Evolutionary conservation across 1,284 basidiomycete species (phyloP).

Genomic region (Ganoderma resinaceum): DNA sequence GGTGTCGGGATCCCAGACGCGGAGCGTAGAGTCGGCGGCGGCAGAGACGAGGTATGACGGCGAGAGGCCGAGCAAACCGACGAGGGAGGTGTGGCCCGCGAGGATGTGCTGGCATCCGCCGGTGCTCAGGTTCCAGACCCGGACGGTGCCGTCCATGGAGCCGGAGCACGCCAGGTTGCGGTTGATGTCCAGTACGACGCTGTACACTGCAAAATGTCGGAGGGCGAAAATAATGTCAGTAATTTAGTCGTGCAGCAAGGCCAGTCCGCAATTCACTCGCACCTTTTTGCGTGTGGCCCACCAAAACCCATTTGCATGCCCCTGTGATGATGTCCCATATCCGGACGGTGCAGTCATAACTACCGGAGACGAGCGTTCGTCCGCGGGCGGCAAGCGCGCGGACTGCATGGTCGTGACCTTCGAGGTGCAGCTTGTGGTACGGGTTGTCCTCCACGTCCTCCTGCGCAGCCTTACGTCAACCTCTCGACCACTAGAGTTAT

Average conservation of each 20-base stretch:
- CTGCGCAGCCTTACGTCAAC: slow-evolving; percentile 35
- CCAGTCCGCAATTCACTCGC: slow-evolving; percentile 23
- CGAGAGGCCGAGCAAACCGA: slow-evolving; percentile 88
- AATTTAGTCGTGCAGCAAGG: neutral
- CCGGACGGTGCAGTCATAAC: slow-evolving; percentile 92
- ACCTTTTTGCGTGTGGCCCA: slow-evolving; percentile 94
- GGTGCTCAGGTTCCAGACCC: slow-evolving; percentile 87
- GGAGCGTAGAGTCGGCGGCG: slow-evolving; percentile 91
- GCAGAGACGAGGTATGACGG: slow-evolving; percentile 91
- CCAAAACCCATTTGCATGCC: slow-evolving; percentile 79
- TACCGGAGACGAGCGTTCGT: slow-evolving; percentile 90
- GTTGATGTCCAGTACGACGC: slow-evolving; percentile 84
- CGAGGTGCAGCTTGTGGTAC: slow-evolving; percentile 84
- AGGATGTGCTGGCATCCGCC: slow-evolving; percentile 84
- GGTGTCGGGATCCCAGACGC: slow-evolving; percentile 90
- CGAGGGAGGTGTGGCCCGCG: slow-evolving; percentile 88
- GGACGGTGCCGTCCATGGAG: slow-evolving; percentile 96
- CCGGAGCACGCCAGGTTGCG: slow-evolving; percentile 92
- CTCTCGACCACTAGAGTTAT: neutral
- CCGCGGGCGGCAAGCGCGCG: slow-evolving; percentile 92
- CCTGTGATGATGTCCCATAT: slow-evolving; percentile 97
- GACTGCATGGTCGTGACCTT: slow-evolving; percentile 91
- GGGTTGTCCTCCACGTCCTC: slow-evolving; percentile 89
- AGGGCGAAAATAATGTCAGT: neutral
- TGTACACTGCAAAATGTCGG: slow-evolving; percentile 70